Base-by-base conservation (phyloP, 345 rosid species). In the Eucalyptus coolabah region DNA sequence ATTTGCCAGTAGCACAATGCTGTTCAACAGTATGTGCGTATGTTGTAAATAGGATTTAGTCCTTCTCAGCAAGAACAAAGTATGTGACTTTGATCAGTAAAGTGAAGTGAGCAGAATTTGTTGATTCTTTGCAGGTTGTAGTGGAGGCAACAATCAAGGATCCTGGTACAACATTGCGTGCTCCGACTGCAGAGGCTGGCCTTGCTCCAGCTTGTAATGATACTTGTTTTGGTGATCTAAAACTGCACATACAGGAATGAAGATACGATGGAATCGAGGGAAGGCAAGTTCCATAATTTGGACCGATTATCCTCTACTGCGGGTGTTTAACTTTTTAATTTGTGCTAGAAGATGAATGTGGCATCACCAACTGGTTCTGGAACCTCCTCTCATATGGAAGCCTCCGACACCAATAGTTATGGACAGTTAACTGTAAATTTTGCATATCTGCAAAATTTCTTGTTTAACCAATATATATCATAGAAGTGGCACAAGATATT, bases 141-240 rank as follows among this genome's bases (percentile, higher is more conserved):
- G 87, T 98, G 93, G 95, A 95, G 91, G 98, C 97, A 87, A 93
- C 94, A 87, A 93, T 98, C 91, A 91, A 92, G 50, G 95, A 97
- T 90, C 92, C 94, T 4, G 99, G 99, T 69, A 95, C 97, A 42
- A 89, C 98, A 88, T 92, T 98, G 90, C 97, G 98, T 77, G 99
- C 99, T 88, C 99, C 98, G n/a, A 97, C 98, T 67, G 21, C 60
- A 42, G 99, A 97, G 94, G 92, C 94, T 89, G 99, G 99, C 24
- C 91, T 97, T 87, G 94, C 96, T 91, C 95, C 97, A 40, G 99
- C 99, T 90, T 98, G 99, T 88, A 96, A 93, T 89, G 99, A 97
- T 92, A 93, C 96, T 87, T 95, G 98, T 92, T 95, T 88, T 60
- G 95, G 97, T 88, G 94, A 90, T 65, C 89, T 97, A 89, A 98